Evolutionary conservation across 108 stramenopile species (phyloP), one percentile per base, ranked within the genome.

Genomic region (Stephanodiscus minutulus): DNA sequence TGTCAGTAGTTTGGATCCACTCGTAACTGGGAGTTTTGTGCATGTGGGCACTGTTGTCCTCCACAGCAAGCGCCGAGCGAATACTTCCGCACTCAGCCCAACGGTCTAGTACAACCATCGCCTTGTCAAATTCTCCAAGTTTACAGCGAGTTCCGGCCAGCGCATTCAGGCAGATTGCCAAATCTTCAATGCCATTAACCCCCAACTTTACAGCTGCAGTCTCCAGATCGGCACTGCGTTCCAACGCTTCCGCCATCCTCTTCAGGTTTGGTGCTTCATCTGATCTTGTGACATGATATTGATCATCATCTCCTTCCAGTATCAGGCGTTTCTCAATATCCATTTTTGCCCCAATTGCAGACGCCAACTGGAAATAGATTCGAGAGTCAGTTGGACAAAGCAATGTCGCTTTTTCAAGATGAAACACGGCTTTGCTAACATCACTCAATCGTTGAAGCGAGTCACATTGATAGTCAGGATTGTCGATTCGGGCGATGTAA

Each of bases 1-100:
- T 36, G 59, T 36, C 59, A 36, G 59, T 60, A 1, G 64, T 43
- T 39, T 63, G 22, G 10, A 78, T 61, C 77, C 77, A 78, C 53
- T 78, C 77, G n/a, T 61, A 67, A 5, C 17, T 12, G 35, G 77
- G 77, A 41, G 59, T 69, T 35, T 72, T 17, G 3, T 12, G 61
- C 35, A 59, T 20, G 1, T 48, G 25, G 35, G 28, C 52, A 33
- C 27, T 47, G 29, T 25, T 67, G 61, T 72, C 66, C 55, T 78
- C 77, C 2, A 61, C 31, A 39, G 69, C 65, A 44, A 78, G 66
- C 22, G 50, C 11, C 0, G 77, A 78, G 27, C 70, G 63, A 31
- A 78, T 66, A 8, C 70, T 71, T 1, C 77, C 77, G 46, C 70
- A 71, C 43, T 78, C 77, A 39, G 69, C 77, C 77, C 77, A 78